These are phyloP conservation scores for Pseudozyma flocculosa DNA, from an alignment of 1,284 basidiomycete genomes.

Conservation along the genomic window DNA sequence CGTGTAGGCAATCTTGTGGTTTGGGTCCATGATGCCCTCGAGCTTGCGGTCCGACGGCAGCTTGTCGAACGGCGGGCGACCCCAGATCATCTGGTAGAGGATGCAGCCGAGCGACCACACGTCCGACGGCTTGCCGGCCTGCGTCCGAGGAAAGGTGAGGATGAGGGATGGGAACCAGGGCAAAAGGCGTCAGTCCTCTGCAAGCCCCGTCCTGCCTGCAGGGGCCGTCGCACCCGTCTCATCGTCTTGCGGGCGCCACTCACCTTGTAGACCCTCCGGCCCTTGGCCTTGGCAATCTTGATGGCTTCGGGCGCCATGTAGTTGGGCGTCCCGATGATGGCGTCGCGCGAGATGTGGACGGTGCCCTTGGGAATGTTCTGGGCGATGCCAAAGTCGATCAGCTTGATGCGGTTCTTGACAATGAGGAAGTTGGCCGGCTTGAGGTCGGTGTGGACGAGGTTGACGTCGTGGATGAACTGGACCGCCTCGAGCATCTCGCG, in stretches of 20 bases:
- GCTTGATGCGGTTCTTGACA: conserved; percentile 80
- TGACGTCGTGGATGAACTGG: conserved; percentile 55
- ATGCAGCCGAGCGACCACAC: conserved; percentile 98
- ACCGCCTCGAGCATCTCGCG: conserved; percentile 57
- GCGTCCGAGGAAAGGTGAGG: no score
- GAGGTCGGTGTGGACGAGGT: conserved; percentile 56
- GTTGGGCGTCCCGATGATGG: conserved; percentile 57
- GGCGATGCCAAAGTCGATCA: conserved; percentile 96
- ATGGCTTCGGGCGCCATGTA: conserved; percentile 59
- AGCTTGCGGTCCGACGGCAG: conserved; percentile 86
- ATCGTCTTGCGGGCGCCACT: not conserved
- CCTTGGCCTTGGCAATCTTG: conserved; percentile 47
- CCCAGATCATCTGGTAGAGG: conserved; percentile 93
- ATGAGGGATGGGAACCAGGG: no score
- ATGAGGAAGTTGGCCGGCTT: conserved; percentile 69
- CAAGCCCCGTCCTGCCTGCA: not conserved
- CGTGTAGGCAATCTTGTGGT: conserved; percentile 74
- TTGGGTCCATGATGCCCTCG: conserved; percentile 77
- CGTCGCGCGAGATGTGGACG: conserved; percentile 56
- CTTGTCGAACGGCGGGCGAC: conserved; percentile 84
- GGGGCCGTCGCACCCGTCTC: not conserved
- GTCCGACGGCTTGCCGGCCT: conserved; percentile 63
- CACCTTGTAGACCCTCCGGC: conserved; percentile 57
- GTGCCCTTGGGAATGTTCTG: conserved; percentile 68
- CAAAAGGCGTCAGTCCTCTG: not conserved